Conservation (phyloP, 345 rosid species). For the Rhizophora mangle region DNA sequence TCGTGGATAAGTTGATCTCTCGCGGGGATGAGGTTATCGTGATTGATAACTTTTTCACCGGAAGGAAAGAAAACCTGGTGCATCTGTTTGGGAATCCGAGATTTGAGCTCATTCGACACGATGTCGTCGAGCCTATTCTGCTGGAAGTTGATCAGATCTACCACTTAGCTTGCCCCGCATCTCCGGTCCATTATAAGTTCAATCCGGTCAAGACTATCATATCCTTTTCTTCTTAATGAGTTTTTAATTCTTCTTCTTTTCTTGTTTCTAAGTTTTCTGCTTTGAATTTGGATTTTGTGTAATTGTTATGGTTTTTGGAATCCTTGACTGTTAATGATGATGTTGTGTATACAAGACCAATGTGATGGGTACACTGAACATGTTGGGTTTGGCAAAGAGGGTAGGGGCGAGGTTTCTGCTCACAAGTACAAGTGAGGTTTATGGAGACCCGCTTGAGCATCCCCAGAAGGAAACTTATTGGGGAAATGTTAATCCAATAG, state of each 20-base stretch:
- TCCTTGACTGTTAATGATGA: background rate
- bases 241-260: background rate
- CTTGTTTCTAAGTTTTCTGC: background rate
- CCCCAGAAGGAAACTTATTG: constrained; percentile 97
- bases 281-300: background rate
- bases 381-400: constrained; percentile 98
- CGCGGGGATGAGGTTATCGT: constrained; percentile 95
- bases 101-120: constrained; percentile 92
- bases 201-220: constrained; percentile 97
- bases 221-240: background rate
- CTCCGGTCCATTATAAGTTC: constrained; percentile 92
- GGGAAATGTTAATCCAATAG: constrained; percentile 99
- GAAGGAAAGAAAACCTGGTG: constrained; percentile 84
- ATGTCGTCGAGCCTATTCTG: constrained; percentile 90
- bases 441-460: constrained; percentile 98
- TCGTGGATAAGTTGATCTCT: constrained; percentile 85
- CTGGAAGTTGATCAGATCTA: constrained; percentile 98
- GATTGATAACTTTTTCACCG: constrained; percentile 90
- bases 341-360: constrained; percentile 66
- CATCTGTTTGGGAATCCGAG: constrained; percentile 77
- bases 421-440: constrained; percentile 97
- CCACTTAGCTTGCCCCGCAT: constrained; percentile 98
- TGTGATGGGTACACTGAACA: constrained; percentile 96
- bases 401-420: constrained; percentile 93
- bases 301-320: constrained; percentile 42